These are phyloP conservation scores for Tephrocybe sp. DNA, from an alignment of 768 basidiomycete genomes.

Conservation along the genomic window DNA sequence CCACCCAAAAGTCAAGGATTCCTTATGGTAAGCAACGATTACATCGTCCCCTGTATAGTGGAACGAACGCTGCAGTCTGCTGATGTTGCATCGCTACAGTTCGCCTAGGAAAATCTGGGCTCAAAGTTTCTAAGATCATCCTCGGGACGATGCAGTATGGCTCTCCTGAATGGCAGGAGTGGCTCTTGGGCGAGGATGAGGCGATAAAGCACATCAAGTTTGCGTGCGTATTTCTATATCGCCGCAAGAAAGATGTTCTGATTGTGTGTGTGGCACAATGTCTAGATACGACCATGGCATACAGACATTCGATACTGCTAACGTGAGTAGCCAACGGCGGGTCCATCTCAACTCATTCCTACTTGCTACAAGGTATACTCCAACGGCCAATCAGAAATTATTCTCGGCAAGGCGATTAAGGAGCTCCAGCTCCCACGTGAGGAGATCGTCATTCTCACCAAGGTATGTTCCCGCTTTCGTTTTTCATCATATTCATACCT, in stretches of 20 bases:
- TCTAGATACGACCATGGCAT: slow-evolving; percentile 59
- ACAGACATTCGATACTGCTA: slow-evolving; percentile 59
- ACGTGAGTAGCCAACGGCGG: background rate
- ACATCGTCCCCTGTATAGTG: background rate
- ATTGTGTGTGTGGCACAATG: background rate
- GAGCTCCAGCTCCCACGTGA: slow-evolving; percentile 64
- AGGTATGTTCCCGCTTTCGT: slow-evolving; percentile 33
- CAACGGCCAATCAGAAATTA: slow-evolving; percentile 60
- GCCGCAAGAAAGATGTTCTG: too few species aligned
- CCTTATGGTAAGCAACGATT: background rate
- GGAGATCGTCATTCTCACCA: slow-evolving; percentile 77
- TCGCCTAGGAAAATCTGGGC: slow-evolving; percentile 48
- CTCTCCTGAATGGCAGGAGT: slow-evolving; percentile 45
- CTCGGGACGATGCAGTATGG: slow-evolving; percentile 66
- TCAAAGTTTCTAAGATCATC: slow-evolving; percentile 65
- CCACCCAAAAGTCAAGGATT: background rate
- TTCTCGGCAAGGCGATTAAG: slow-evolving; percentile 74
- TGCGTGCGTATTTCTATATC: slow-evolving; percentile 26
- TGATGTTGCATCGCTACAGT: slow-evolving; percentile 26
- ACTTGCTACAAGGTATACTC: slow-evolving; percentile 49
- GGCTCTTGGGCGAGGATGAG: slow-evolving; percentile 47
- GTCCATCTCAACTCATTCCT: background rate
- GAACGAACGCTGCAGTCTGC: background rate
- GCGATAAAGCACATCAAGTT: slow-evolving; percentile 51
- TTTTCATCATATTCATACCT: background rate